Conservation (phyloP, 2,329 filamentous ascomycete genomes). For the Trichoderma hamatum region DNA sequence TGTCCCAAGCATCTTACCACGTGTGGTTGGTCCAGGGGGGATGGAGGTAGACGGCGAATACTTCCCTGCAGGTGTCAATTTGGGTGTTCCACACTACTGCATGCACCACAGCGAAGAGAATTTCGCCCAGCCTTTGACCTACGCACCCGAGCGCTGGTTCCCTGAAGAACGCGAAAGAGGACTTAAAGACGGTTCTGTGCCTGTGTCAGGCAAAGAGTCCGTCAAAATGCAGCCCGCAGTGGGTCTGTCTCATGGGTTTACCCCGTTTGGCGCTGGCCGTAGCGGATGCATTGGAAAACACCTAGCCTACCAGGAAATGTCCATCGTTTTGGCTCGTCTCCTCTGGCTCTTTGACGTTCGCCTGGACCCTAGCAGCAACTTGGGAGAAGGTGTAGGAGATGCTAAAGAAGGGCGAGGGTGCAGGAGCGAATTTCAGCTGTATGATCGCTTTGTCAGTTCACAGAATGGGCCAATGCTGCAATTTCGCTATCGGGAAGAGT, state of each 20-base stretch:
- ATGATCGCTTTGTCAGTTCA: conserved; percentile 26
- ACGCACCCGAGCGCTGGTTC: conserved; percentile 27
- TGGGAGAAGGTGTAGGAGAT: conserved; percentile 20
- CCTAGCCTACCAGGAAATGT: conserved; percentile 28
- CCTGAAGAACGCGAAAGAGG: conserved; percentile 13
- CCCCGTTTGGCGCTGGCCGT: conserved; percentile 26
- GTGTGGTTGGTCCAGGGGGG: conserved; percentile 22
- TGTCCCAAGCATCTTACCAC: conserved; percentile 25
- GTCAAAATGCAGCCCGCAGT: conserved; percentile 15
- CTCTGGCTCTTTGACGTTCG: conserved; percentile 28
- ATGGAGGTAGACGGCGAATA: conserved; percentile 27
- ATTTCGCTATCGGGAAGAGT: conserved; percentile 26
- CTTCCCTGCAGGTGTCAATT: conserved; percentile 27
- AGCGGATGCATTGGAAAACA: conserved; percentile 28
- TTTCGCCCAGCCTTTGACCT: conserved; percentile 25
- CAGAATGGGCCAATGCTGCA: conserved; percentile 28
- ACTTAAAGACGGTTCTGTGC: conserved; percentile 11
- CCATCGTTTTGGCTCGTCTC: conserved; percentile 26
- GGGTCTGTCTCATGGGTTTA: conserved; percentile 23
- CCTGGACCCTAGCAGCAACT: conserved; percentile 18
- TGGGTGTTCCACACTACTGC: conserved; percentile 28
- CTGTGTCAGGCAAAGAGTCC: conserved; percentile 22
- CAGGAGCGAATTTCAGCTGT: conserved; percentile 26
- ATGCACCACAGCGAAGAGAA: conserved; percentile 26
- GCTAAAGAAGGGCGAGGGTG: conserved; percentile 12